Evolutionary conservation across 192 early-diverging fungal species (phyloP), one percentile per base, ranked within the genome.

Genomic region (Gamsiella multidivaricata): DNA sequence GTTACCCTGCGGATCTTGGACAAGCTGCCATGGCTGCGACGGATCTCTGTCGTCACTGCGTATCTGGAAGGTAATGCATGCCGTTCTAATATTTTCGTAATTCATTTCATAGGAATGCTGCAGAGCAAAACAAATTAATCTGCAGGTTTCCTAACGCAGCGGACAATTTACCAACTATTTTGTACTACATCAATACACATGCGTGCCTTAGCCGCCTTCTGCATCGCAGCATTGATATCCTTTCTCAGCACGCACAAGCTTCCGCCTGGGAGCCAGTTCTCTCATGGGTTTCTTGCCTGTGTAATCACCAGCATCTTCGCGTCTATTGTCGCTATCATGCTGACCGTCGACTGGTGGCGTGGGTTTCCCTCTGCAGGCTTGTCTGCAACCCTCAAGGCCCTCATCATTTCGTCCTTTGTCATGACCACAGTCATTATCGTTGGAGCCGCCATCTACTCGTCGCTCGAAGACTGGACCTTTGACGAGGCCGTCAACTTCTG

Each of bases 401-500:
- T 78, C 23, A 78, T 78, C 54, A 69, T 78, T 45, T 69, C 74
- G 15, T 78, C 74, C 15, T 78, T 78, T 54, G 54, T 69, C 54
- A 78, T 78, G 74, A 78, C 74, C 23, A 78, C 49, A 18, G 61
- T 78, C 54, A 69, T 78, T 54, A 78, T 78, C 47, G 64, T 78
- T 18, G 74, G 74, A 3, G 64, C 74, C 11, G 74, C 74, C 2
- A 78, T 78, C 46, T 78, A 78, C 49, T 58, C 65, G 2, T 12
- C 60, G 0, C 60, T 78, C 18, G 74, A 78, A 22, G 25, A 6
- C 2, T 78, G 74, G 74, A 31, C 54, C 14, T 78, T 78, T 78
- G 74, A 78, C 61, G n/a, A 78, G 11, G 65, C 74, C 15, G 66
- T 78, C 49, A 78, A 78, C 49, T 78, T 78, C 69, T 78, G 74